Evolutionary conservation across 2,329 filamentous ascomycete genomes (phyloP), one percentile per base, ranked within the genome.

Genomic region (Alternaria arbusti): DNA sequence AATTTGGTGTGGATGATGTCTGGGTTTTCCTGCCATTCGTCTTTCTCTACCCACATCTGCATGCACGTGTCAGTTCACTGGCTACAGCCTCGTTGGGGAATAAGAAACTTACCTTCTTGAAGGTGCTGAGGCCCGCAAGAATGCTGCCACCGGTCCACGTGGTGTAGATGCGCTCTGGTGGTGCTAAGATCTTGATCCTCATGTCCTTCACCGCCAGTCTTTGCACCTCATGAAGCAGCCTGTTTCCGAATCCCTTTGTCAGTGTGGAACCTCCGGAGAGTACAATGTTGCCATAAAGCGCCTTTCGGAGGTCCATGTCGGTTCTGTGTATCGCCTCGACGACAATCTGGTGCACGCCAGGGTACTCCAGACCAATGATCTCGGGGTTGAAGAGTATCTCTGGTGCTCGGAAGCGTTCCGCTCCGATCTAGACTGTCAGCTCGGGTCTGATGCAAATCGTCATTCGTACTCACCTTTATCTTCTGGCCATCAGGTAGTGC

Each of bases 91-190:
- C 55, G 32, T 36, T 17, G 17, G 26, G 28, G 28, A 30, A 51
- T 36, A 15, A 50, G 78, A 12, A 49, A 69, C 86, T 79, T 81
- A 96, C 94, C 91, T 98, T 99, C 85, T 95, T 91, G 84, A 99
- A 99, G 58, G 96, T 99, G 84, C 95, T 98, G 81, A 99, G 83
- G 7, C 96, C 95, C 32, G 96, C 96, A 70, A 99, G 85, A 82
- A 99, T 99, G 80, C 96, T 97, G 59, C 96, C 96, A 68, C 96
- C 96, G 72, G 98, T 98, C 96, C 96, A 99, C 30, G 96, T 99
- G 66, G 94, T 97, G 84, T 98, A 99, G 82, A 98, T 97, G 70
- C 96, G 88, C 85, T 99, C 96, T 6, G 96, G 95, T 59, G 96
- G 96, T 57, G 96, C 96, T 84, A 97, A 97, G 78, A 99, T 99